phyloP scores from a whole-genome alignment of 2,329 filamentous ascomycete species.

The Calcarisporium arbuscula region DNA sequence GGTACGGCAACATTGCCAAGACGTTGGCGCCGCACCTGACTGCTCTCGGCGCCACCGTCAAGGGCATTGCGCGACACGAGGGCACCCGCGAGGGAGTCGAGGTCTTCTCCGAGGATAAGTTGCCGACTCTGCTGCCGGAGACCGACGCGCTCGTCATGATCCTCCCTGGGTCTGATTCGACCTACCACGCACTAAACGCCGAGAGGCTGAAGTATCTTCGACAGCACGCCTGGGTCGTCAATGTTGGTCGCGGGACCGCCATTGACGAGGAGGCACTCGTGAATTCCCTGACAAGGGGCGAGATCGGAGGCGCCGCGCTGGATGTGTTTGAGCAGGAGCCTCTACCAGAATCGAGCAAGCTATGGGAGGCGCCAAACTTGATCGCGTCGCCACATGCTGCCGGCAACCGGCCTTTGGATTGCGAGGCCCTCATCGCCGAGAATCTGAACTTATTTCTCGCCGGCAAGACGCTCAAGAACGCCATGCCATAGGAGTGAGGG shows the following conservation, averaged over 20 bases:
- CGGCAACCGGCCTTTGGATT: slow-evolving; percentile 53
- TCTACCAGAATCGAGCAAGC: slow-evolving; percentile 32
- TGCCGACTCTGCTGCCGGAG: slow-evolving; percentile 45
- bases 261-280: slow-evolving; percentile 44
- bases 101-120: slow-evolving; percentile 48
- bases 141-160: slow-evolving; percentile 66
- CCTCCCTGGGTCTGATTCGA: slow-evolving; percentile 51
- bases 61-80: slow-evolving; percentile 47
- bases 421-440: slow-evolving; percentile 52
- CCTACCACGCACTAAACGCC: slow-evolving; percentile 46
- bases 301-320: slow-evolving; percentile 42
- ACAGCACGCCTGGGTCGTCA: slow-evolving; percentile 50
- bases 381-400: slow-evolving; percentile 53
- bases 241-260: slow-evolving; percentile 43
- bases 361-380: slow-evolving; percentile 47
- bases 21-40: slow-evolving; percentile 47
- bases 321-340: slow-evolving; percentile 44
- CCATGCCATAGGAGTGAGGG: no score
- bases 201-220: slow-evolving; percentile 48
- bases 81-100: slow-evolving; percentile 54
- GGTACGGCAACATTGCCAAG: slow-evolving; percentile 62
- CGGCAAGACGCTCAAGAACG: slow-evolving; percentile 53
- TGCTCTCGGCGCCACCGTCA: slow-evolving; percentile 50
- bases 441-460: slow-evolving; percentile 56
- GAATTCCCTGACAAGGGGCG: slow-evolving; percentile 34